Evolutionary conservation across 2,329 filamentous ascomycete genomes (phyloP).

Genomic region (Colletotrichum sp.): DNA sequence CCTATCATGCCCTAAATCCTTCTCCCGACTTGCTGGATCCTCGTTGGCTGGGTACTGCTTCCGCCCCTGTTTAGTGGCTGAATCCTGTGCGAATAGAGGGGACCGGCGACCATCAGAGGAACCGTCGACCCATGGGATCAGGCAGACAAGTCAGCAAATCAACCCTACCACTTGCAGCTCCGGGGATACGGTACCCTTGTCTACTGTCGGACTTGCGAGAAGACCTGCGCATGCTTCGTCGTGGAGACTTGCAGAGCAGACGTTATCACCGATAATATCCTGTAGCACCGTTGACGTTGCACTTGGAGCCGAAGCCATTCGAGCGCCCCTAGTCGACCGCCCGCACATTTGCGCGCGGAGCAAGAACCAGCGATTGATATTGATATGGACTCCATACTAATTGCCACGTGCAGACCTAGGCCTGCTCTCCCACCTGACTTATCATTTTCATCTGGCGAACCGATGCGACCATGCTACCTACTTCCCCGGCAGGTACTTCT

Average conservation of each 20-base stretch:
- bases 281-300: not conserved
- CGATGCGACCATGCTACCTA: not conserved
- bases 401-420: not conserved
- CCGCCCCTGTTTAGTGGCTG: not conserved
- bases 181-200: not conserved
- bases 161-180: not conserved
- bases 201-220: not conserved
- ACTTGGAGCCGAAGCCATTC: not conserved
- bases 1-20: not conserved
- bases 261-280: not conserved
- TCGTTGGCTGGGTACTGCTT: not conserved
- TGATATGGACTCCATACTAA: not conserved
- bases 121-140: not conserved
- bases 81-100: not conserved
- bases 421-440: not conserved
- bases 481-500: not conserved
- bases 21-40: not conserved
- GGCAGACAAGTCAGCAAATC: not conserved
- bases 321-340: not conserved
- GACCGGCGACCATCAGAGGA: not conserved
- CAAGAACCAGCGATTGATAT: not conserved
- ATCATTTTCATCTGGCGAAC: not conserved
- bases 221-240: not conserved
- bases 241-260: not conserved
- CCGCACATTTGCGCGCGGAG: not conserved